A percentile compares a stretch with the other conserved stretches of the same genome.
phyloP scores from a whole-genome alignment of 345 rosid genomes.

The Mallotus nudiflorus region DNA sequence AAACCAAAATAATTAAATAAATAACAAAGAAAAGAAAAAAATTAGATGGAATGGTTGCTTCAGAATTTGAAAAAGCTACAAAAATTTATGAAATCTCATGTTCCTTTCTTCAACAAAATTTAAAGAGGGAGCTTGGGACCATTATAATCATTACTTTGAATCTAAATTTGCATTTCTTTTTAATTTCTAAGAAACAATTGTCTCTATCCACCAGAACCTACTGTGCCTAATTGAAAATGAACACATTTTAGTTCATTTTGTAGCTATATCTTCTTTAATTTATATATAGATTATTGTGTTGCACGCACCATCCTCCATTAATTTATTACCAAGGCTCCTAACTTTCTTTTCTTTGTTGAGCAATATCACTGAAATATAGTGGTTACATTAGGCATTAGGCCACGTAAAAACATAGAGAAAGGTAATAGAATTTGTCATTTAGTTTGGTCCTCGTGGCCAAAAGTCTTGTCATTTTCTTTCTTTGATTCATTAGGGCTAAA shows the following conservation, averaged over 20 bases:
- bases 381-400: constrained; percentile 4
- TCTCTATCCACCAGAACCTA: constrained; percentile 7
- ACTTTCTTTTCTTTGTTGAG: not conserved
- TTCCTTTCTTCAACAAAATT: constrained; percentile 10
- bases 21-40: too few relatives aligned
- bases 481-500: constrained; percentile 11
- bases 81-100: not conserved
- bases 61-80: not conserved
- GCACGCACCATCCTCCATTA: not conserved
- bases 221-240: constrained; percentile 10
- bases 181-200: constrained; percentile 2
- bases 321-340: not conserved
- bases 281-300: not conserved
- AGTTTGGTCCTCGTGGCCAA: constrained; percentile 24
- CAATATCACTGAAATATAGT: not conserved
- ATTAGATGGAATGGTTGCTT: not conserved
- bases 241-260: not conserved
- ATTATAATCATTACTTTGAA: constrained; percentile 7
- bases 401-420: constrained; percentile 2
- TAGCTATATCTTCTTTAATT: too few relatives aligned
- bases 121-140: not conserved
- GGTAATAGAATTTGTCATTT: constrained; percentile 17
- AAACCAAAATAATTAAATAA: not conserved
- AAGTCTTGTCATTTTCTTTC: constrained; percentile 29
- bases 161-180: constrained; percentile 8